Evolutionary conservation across 306 rosid species (phyloP), one percentile per base, ranked within the genome.

Genomic region (Arachis hypogaea): DNA sequence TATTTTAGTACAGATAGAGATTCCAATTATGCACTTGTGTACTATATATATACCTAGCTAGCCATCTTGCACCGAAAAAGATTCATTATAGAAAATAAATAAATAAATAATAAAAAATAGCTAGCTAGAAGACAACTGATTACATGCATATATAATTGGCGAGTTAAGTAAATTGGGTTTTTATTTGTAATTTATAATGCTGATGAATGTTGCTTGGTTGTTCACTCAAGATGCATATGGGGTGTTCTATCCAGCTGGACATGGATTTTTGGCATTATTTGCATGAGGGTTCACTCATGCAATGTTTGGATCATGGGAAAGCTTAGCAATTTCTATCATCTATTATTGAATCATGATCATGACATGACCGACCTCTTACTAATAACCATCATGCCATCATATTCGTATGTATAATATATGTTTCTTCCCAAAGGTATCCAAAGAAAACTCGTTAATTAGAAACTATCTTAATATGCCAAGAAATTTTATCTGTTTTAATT

Each of bases 201-300:
- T 33, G 4, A 33, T 33, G 38, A 2, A 33, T 33, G 50, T 80
- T 69, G 80, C 50, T 69, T 69, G 38, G 4, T 69, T 63, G 58
- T 40, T 69, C 69, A 69, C 59, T 56, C 69, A 69, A 22, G 28
- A 22, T 22, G 28, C 28, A 69, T 77, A 69, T 45, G 67, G 47
- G 73, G 41, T 74, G 58, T 63, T 75, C 43, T 22, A 33, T 75
- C 43, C 84, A 80, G 84, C 84, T 80, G 77, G 72, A 70, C 9
- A n/a, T 14, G 58, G 11, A 61, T 69, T 33, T 33, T 33, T 75
- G 84, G 77, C 81, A 56, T 75, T 80, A 57, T 75, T 10, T 45
- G 43, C 65, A 77, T 58, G 67, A 65, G 67, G 49, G 38, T 33
- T 33, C 38, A 33, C 38, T 75, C 49, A 29, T 57, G 60, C 58